Percentiles rank a stretch among this genome's conserved stretches.
phyloP scores from a whole-genome alignment of 2,329 filamentous ascomycete species.

The Colletotrichum tropicale region DNA sequence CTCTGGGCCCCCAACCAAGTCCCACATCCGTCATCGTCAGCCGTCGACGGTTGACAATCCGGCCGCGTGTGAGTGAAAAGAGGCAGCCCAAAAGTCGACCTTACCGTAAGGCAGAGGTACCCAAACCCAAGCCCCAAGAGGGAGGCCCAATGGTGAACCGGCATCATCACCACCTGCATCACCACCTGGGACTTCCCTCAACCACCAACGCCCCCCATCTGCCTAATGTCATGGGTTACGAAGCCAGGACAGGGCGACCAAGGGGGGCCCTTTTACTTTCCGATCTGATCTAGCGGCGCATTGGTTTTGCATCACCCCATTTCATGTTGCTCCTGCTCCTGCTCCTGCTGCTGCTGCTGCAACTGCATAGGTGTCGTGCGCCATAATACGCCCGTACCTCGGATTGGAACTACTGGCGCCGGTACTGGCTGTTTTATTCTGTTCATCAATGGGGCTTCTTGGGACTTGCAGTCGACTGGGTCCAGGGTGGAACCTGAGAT shows the following conservation, averaged over 20 bases:
- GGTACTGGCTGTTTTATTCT: neutral
- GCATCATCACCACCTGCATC: neutral
- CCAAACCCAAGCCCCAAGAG: neutral
- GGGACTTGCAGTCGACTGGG: neutral
- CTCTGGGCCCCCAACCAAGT: neutral
- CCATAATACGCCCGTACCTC: neutral
- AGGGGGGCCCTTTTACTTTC: neutral
- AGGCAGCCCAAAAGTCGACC: slow-evolving; percentile 6
- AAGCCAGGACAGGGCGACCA: neutral
- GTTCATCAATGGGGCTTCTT: neutral
- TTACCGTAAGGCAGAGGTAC: slow-evolving; percentile 14
- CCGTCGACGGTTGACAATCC: slow-evolving; percentile 1
- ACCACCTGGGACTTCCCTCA: neutral
- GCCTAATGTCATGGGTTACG: neutral
- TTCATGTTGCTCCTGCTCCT: neutral
- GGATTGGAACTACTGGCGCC: neutral
- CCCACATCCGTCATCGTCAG: slow-evolving; percentile 17
- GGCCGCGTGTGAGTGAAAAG: neutral
- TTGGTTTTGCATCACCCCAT: slow-evolving; percentile 14
- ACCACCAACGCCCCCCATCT: neutral
- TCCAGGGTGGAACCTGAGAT: slow-evolving; percentile 8
- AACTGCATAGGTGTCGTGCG: slow-evolving; percentile 8
- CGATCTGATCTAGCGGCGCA: slow-evolving; percentile 20
- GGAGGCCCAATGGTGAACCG: slow-evolving; percentile 3
- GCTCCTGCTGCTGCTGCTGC: neutral